These are phyloP conservation scores for Gossypium sturtianum DNA, from an alignment of 345 rosid genomes.

Conservation along the genomic window DNA sequence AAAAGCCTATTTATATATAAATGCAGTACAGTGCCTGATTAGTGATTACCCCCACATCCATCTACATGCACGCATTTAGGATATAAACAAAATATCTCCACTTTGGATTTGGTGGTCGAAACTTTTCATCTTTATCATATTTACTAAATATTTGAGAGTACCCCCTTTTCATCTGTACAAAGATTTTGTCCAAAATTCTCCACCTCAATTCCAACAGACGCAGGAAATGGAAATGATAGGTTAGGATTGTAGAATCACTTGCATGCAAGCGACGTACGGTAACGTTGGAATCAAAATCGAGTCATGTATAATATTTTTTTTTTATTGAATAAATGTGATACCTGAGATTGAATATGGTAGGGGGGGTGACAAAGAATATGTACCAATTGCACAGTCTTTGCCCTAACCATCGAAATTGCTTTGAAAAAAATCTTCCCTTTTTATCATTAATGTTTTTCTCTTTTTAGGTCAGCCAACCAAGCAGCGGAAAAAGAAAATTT, in stretches of 20 bases:
- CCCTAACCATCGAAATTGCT: constrained; percentile 33
- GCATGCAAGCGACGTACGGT: accelerated
- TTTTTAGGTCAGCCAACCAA: constrained; percentile 14
- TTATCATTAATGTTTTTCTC: not conserved
- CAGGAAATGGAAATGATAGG: not conserved
- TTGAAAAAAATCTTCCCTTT: constrained; percentile 11
- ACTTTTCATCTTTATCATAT: not conserved
- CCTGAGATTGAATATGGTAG: not conserved
- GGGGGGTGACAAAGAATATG: constrained; percentile 26
- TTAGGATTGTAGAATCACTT: not conserved
- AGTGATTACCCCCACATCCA: not conserved
- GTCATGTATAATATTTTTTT: not conserved
- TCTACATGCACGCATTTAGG: not conserved
- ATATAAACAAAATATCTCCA: not conserved
- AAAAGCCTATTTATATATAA: not conserved
- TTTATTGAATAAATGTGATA: not conserved
- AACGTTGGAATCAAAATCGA: not conserved
- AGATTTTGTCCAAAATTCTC: not conserved
- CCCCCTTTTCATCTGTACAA: not conserved
- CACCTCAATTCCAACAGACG: not conserved
- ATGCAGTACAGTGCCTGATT: not conserved
- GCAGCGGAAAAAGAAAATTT: constrained; percentile 3
- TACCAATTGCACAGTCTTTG: constrained; percentile 11
- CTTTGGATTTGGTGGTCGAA: not conserved
- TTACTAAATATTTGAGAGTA: not conserved